A percentile compares a stretch with the other conserved stretches of the same genome.
Evolutionary conservation across 1,284 basidiomycete species (phyloP).

Genomic region (Sparassis latifolia): DNA sequence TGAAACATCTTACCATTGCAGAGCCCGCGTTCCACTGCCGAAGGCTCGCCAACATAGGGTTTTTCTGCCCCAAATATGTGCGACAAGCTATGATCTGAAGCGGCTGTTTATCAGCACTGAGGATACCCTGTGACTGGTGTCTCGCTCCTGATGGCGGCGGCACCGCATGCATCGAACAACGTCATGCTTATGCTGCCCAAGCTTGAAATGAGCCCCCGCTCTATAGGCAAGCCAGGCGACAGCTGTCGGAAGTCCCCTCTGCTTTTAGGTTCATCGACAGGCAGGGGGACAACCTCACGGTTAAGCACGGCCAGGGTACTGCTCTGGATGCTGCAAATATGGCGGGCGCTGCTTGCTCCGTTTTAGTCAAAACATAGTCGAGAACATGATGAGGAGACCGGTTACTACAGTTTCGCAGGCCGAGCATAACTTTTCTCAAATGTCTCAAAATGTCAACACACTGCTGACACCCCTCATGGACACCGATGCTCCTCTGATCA

Average conservation of each 20-base stretch:
- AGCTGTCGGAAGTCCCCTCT: conserved; percentile 92
- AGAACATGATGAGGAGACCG: conserved; percentile 93
- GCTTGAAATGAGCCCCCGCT: conserved; percentile 72
- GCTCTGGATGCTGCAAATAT: conserved; percentile 63
- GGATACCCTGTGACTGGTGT: conserved; percentile 92
- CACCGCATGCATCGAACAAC: conserved; percentile 79
- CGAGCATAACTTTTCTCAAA: background rate
- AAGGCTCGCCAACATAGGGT: conserved; percentile 80
- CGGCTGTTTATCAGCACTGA: conserved; percentile 98
- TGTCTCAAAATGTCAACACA: conserved; percentile 75
- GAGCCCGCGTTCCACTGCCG: conserved; percentile 56
- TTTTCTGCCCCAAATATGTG: background rate
- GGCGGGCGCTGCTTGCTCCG: conserved; percentile 81
- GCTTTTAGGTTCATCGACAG: conserved; percentile 98
- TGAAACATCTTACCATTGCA: conserved; percentile 19
- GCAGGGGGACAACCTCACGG: conserved; percentile 80
- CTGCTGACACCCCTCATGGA: conserved; percentile 81
- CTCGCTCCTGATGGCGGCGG: conserved; percentile 88
- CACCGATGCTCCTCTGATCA: conserved; percentile 69
- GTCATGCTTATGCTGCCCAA: conserved; percentile 70
- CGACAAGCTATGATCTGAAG: conserved; percentile 84
- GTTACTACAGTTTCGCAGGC: conserved; percentile 21
- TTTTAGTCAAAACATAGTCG: conserved; percentile 88
- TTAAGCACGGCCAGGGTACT: conserved; percentile 68
- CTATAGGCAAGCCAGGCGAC: conserved; percentile 60